Evolutionary conservation across 495 filamentous ascomycete genomes (phyloP).

Genomic region (Schizothecium vesticola): DNA sequence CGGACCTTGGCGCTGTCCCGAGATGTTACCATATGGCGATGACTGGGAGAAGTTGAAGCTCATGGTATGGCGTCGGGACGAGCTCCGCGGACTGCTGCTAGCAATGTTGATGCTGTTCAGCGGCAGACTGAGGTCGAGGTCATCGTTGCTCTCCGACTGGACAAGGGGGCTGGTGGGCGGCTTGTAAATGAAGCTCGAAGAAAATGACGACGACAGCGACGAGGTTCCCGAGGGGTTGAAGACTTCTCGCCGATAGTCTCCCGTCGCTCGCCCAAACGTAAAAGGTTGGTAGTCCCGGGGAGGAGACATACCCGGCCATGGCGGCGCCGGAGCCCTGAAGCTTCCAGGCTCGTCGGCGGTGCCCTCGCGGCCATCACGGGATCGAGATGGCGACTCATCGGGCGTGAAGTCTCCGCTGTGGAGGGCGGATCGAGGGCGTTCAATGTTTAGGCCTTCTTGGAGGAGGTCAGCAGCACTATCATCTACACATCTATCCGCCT

Average conservation of each 20-base stretch:
- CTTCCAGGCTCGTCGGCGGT: background rate
- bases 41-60: constrained; percentile 32
- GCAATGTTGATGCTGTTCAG: constrained; percentile 43
- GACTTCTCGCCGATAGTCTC: constrained; percentile 21
- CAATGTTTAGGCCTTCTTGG: constrained; percentile 56
- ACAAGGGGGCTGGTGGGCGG: constrained; percentile 89
- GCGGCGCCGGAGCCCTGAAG: constrained; percentile 7
- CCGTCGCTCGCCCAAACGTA: constrained; percentile 26
- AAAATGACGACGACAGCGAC: constrained; percentile 68
- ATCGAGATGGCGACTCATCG: constrained; percentile 33
- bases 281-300: constrained; percentile 41
- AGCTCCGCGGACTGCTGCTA: constrained; percentile 21
- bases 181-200: constrained; percentile 78
- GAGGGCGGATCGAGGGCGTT: constrained; percentile 78
- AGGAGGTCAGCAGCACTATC: constrained; percentile 23
- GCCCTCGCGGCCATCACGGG: background rate
- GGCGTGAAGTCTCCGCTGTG: constrained; percentile 86
- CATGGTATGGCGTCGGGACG: constrained; percentile 36
- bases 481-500: constrained; percentile 15
- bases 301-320: constrained; percentile 44
- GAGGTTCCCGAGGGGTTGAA: constrained; percentile 43
- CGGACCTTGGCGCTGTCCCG: constrained; percentile 29
- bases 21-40: constrained; percentile 21
- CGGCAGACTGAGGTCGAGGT: constrained; percentile 57
- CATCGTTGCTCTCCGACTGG: constrained; percentile 82